A percentile compares a stretch with the other conserved stretches of the same genome.
Conservation (phyloP, 345 rosid species). For the Melaleuca quinquenervia region DNA sequence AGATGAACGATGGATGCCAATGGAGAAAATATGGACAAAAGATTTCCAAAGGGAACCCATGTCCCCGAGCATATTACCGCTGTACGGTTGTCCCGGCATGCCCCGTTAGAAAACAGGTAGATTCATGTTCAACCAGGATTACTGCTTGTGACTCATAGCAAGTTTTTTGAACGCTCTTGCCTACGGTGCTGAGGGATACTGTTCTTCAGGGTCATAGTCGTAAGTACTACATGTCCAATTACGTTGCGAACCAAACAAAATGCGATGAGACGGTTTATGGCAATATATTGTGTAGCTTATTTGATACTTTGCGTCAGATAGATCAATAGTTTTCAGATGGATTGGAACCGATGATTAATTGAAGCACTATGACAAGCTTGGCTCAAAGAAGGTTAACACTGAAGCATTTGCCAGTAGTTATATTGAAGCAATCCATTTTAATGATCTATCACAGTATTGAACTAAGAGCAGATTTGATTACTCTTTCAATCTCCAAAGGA, state of each 20-base stretch:
- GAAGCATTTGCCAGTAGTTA: not conserved
- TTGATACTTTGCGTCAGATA: not conserved
- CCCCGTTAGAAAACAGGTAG: slow-evolving; percentile 89
- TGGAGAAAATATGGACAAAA: slow-evolving; percentile 98
- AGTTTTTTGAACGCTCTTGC: not conserved
- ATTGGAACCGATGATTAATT: not conserved
- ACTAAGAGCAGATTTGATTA: not conserved
- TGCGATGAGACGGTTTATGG: not conserved
- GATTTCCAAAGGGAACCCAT: slow-evolving; percentile 79
- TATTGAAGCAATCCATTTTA: not conserved
- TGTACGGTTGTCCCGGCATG: slow-evolving; percentile 76
- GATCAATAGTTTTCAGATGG: not conserved
- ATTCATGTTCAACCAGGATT: slow-evolving; percentile 2
- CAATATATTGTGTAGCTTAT: not conserved
- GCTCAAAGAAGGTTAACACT: not conserved
- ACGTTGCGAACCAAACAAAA: not conserved
- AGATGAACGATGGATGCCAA: slow-evolving; percentile 97
- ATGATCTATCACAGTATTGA: not conserved
- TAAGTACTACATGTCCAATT: not conserved
- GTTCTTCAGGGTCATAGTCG: not conserved
- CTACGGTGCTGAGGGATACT: not conserved
- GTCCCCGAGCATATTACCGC: slow-evolving; percentile 88
- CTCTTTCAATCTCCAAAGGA: not conserved
- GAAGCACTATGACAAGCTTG: not conserved
- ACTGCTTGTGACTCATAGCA: not conserved